Base-by-base conservation (phyloP, 2,329 filamentous ascomycete species). In the Nemania abortiva region DNA sequence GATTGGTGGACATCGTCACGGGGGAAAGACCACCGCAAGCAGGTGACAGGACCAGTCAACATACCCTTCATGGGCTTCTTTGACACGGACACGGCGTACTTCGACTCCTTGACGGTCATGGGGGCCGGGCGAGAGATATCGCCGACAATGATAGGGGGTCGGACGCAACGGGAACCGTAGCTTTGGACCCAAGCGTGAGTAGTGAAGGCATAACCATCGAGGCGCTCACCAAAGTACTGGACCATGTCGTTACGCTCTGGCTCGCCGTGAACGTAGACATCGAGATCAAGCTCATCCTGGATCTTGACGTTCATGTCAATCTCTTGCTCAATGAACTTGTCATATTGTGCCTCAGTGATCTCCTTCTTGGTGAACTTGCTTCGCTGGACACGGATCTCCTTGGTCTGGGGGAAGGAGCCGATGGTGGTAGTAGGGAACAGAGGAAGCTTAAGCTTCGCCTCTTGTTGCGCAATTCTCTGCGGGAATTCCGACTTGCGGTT, bases 21-120 rank as follows among this genome's bases (percentile, higher is more conserved):
- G 79, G 96, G 96, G 93, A 98, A 99, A 71, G 96, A 99, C 96
- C 96, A 99, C 84, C 96, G 92, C 78, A 99, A 88, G 87, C 96
- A 99, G 80, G 96, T 99, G 86, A 99, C 97, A 77, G 96, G 96
- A 70, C 96, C 96, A 84, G 96, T 99, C 82, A 99, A 91, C 96
- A 99, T 99, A 83, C 96, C 96, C 93, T 99, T 99, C 96, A 99
- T 98, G 85, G 96, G 95, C 90, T 98, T 98, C 88, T 92, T 95
- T 82, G 95, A 95, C 83, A 98, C 90, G 66, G 92, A 95, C 72
- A 94, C 95, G 76, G 96, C 96, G 86, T 97, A 99, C 89, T 98
- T 97, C 84, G 93, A 97, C 90, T 99, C 96, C 92, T 99, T 99
- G 85, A 99, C 96, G 70, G 96, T 98, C 96, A 99, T 99, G 76